Base-by-base conservation (phyloP, 768 basidiomycete genomes). In the Holtermannia corniformis region DNA sequence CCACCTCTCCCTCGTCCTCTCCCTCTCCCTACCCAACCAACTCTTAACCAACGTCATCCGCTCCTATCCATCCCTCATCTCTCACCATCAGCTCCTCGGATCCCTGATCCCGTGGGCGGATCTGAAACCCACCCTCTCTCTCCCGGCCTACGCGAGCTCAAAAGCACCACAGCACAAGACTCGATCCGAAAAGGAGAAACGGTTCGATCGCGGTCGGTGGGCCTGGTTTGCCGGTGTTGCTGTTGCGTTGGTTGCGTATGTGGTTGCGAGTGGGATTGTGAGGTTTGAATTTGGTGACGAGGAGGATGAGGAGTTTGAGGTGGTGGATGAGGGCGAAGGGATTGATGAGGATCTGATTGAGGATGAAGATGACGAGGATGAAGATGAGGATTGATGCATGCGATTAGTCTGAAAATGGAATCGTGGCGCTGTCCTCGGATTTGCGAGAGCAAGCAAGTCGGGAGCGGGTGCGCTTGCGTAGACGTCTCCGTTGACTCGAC, bases 211-310 rank as follows among this genome's bases (percentile, higher is more conserved):
- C 40, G 66, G 56, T 2, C 50, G 66, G 47, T 65, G 62, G 66
- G 45, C 58, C 11, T 68, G 67, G 67, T 68, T 57, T 53, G 57
- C 59, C 1, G 62, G 58, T 23, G 64, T 62, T 13, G 59, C 49
- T 1, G 54, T 55, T 1, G 58, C 50, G 16, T 64, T 68, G 62
- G 52, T 65, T n/a, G 52, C 48, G n/a, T 68, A 68, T 57, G 40
- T 68, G 3, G 47, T 68, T 14, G 58, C 56, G 11, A 64, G 60
- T 42, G 67, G 67, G 16, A 28, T 68, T 42, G 56, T 68, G 0
- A 45, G 41, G 25, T 48, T 67, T 19, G 63, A 63, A 14, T 62
- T 58, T 51, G 56, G 41, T 2, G 55, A 52, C 3, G 42, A 24
- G 3, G 51, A 47, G 11, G 44, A 44, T 7, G 54, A 55, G 20